phyloP scores from a whole-genome alignment of 306 rosid genomes.

The Lupinus albus region DNA sequence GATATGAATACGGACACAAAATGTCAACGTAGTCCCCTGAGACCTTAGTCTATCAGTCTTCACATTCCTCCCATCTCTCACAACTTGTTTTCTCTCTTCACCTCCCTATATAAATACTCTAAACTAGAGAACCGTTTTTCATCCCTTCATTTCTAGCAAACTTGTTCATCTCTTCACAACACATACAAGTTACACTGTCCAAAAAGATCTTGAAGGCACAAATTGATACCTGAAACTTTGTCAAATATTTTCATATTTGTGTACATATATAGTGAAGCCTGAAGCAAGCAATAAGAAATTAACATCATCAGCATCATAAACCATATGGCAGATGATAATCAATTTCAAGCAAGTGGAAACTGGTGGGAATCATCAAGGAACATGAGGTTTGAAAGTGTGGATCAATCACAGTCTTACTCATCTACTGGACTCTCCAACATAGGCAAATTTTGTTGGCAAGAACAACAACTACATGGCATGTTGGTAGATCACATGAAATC shows the following conservation, averaged over 20 bases:
- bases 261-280: background rate
- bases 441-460: constrained; percentile 62
- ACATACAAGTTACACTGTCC: background rate
- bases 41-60: background rate
- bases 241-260: background rate
- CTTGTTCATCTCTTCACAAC: constrained; percentile 26
- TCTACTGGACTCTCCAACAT: constrained; percentile 59
- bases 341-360: constrained; percentile 67
- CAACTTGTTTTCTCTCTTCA: constrained; percentile 28
- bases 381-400: constrained; percentile 61
- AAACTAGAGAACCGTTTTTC: constrained; percentile 61
- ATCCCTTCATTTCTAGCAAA: constrained; percentile 43
- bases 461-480: constrained; percentile 43
- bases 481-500: constrained; percentile 50
- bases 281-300: background rate
- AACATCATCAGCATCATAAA: background rate
- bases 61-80: constrained; percentile 21
- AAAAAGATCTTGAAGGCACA: background rate
- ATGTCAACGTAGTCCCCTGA: constrained; percentile 64
- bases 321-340: constrained; percentile 76
- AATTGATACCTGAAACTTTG: no score
- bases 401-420: constrained; percentile 60
- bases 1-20: no score
- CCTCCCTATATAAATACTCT: constrained; percentile 57
- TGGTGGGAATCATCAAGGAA: constrained; percentile 83